Evolutionary conservation across 2,329 filamentous ascomycete species (phyloP), one percentile per base, ranked within the genome.

Genomic region (Paradendryphiella salina): DNA sequence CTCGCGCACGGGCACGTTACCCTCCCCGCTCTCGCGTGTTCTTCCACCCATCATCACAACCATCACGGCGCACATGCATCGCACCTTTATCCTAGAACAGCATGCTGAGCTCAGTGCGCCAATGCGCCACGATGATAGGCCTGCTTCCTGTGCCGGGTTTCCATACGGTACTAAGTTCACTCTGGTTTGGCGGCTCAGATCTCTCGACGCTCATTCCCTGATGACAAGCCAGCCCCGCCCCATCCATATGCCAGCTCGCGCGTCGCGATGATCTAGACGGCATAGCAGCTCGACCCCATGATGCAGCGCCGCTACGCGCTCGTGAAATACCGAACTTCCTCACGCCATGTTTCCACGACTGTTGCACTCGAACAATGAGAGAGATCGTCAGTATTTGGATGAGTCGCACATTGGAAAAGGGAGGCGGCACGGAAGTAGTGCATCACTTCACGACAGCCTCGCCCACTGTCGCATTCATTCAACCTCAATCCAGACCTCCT

Each of bases 221-320:
- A 46, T 42, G 33, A 41, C 46, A 54, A 42, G 46, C 37, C 46
- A 50, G 51, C 51, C 38, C 29, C 23, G 37, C 29, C 29, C 47
- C 48, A 50, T 29, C 20, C 10, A 36, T 10, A 26, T 36, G 28
- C 35, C 47, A 34, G 29, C 41, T 46, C 21, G 36, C 10, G 35
- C 36, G 14, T 32, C 20, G 17, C 28, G 34, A 34, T 21, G 31
- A 36, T 33, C 34, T 50, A 45, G 40, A 38, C 29, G 18, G 28
- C 40, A 21, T 31, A 34, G 14, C 33, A 44, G 33, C 39, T 43
- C 23, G 14, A 33, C 5, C 8, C 29, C 4, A 7, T 17, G 3
- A 13, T 11, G 36, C 10, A 38, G 34, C 34, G 21, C 4, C 23
- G 14, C 21, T 36, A 20, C 23, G 34, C 26, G 38, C 23, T 20